A percentile compares a stretch with the other conserved stretches of the same genome.
phyloP scores from a whole-genome alignment of 257 asterid species.

The Perilla frutescens region DNA sequence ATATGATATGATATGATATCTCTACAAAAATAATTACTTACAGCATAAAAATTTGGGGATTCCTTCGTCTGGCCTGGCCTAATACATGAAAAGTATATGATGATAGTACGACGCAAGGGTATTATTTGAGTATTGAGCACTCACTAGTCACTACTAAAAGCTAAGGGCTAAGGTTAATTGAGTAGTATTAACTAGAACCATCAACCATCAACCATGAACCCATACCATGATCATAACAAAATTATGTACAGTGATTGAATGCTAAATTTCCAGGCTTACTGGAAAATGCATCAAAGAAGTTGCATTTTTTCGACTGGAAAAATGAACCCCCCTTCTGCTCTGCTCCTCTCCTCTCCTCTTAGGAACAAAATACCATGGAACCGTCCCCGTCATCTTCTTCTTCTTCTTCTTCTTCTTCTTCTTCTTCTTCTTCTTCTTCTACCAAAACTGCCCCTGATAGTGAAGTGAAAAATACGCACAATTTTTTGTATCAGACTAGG shows the following conservation, averaged over 20 bases:
- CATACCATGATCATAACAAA: background rate
- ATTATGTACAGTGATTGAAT: conserved; percentile 50
- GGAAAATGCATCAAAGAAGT: conserved; percentile 39
- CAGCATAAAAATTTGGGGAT: no score
- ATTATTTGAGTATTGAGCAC: no score
- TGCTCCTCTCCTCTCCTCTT: conserved; percentile 26
- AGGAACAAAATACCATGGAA: background rate
- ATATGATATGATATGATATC: no score
- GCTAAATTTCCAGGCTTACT: conserved; percentile 41
- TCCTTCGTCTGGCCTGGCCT: no score
- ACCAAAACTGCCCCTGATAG: conserved; percentile 44
- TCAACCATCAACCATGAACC: background rate
- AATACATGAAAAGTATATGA: no score
- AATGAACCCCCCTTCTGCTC: conserved; percentile 28
- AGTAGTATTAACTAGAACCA: background rate
- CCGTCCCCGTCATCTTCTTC: no score
- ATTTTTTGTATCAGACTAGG: conserved; percentile 39
- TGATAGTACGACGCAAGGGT: no score
- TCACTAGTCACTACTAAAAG: no score
- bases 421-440: conserved; percentile 24
- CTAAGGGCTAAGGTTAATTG: no score
- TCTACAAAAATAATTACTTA: no score
- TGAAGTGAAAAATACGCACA: conserved; percentile 20
- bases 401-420: no score
- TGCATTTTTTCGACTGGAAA: conserved; percentile 41